Percentiles rank a stretch among this genome's conserved stretches.
These are phyloP conservation scores for Colletotrichum lindemuthianum DNA, from an alignment of 2,329 filamentous ascomycete genomes.

Conservation along the genomic window DNA sequence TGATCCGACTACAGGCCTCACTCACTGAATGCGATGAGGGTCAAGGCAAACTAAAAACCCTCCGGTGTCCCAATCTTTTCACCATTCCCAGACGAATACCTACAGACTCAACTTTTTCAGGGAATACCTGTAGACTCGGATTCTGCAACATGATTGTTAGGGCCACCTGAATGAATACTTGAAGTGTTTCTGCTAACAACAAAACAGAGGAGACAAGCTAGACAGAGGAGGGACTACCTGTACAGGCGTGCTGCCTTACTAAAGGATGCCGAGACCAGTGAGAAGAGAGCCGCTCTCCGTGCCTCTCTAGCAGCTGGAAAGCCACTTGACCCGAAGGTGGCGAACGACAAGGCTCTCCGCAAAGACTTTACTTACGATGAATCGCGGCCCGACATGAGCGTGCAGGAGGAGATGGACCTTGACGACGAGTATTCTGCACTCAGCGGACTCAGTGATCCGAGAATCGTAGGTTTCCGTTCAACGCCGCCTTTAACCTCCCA, in stretches of 20 bases:
- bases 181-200: background rate
- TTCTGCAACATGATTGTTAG: too few relatives aligned
- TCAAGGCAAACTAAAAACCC: too few relatives aligned
- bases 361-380: slow-evolving; percentile 96
- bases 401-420: slow-evolving; percentile 76
- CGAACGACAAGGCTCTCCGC: slow-evolving; percentile 84
- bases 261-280: slow-evolving; percentile 89
- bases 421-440: slow-evolving; percentile 93
- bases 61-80: too few relatives aligned
- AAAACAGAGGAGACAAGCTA: slow-evolving; percentile 11
- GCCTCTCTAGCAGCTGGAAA: slow-evolving; percentile 90
- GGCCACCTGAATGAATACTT: too few relatives aligned
- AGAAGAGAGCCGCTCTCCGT: slow-evolving; percentile 89
- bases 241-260: slow-evolving; percentile 89
- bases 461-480: slow-evolving; percentile 1
- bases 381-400: slow-evolving; percentile 73
- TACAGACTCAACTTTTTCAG: too few relatives aligned
- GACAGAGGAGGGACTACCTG: slow-evolving; percentile 61
- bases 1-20: too few relatives aligned
- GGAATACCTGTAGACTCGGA: too few relatives aligned
- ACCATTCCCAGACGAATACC: too few relatives aligned
- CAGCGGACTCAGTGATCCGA: slow-evolving; percentile 88
- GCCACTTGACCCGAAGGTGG: slow-evolving; percentile 81
- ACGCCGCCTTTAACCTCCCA: background rate
- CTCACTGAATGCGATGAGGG: too few relatives aligned